Evolutionary conservation across 148 eudicot species (phyloP).

Genomic region (Chenopodium suecicum): DNA sequence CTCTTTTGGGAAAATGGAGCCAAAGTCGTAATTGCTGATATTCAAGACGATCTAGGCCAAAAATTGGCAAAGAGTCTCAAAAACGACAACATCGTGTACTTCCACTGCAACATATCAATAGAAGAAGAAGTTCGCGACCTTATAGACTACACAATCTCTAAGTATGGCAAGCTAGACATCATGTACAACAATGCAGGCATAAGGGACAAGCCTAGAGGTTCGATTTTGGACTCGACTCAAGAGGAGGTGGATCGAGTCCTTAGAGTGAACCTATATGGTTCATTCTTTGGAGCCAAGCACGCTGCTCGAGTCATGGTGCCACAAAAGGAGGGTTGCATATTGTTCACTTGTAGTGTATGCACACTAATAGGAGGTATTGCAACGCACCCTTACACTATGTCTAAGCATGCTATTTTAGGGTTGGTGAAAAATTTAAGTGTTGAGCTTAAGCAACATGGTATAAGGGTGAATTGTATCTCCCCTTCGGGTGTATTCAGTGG

Average conservation of each 20-base stretch:
- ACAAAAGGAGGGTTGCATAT: conserved; percentile 40
- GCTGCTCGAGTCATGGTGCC: conserved; percentile 57
- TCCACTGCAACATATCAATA: conserved; percentile 49
- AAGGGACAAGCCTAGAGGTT: conserved; percentile 17
- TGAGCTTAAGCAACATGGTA: conserved; percentile 45
- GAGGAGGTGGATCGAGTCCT: conserved; percentile 37
- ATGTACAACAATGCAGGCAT: conserved; percentile 54
- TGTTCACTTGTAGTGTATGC: conserved; percentile 44
- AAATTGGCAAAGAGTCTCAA: conserved; percentile 37
- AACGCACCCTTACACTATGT: conserved; percentile 34
- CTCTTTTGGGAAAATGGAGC: conserved; percentile 61
- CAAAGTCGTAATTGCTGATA: conserved; percentile 73
- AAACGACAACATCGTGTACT: conserved; percentile 36
- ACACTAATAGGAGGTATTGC: conserved; percentile 37
- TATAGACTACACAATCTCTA: conserved; percentile 29
- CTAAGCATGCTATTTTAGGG: conserved; percentile 51
- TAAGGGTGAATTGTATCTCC: conserved; percentile 58
- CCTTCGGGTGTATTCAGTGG: conserved; percentile 41
- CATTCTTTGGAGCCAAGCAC: conserved; percentile 53
- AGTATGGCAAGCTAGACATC: conserved; percentile 40
- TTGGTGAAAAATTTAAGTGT: conserved; percentile 38
- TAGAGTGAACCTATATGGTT: conserved; percentile 43
- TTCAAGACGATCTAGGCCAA: conserved; percentile 43
- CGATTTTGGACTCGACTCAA: conserved; percentile 32
- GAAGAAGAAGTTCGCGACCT: conserved; percentile 29